Conservation (phyloP, 192 early-diverging fungal species). For the Gonapodya sp. region DNA sequence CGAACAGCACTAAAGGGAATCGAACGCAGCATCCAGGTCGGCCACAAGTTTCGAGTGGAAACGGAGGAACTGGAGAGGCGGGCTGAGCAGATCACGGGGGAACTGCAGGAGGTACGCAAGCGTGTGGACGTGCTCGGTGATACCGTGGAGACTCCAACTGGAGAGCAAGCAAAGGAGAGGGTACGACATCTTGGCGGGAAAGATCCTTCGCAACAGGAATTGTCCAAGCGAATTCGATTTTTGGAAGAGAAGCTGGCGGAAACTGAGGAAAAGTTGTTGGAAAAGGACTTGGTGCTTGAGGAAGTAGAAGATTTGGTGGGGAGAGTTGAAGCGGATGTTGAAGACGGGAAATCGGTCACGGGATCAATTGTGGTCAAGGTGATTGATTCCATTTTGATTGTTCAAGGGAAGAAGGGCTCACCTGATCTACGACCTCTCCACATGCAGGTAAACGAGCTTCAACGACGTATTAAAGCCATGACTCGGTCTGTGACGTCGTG, state of each 20-base stretch:
- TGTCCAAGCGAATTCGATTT: constrained; percentile 35
- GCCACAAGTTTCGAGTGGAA: not conserved
- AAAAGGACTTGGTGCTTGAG: constrained; percentile 48
- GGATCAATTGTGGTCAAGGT: constrained; percentile 14
- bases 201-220: constrained; percentile 36
- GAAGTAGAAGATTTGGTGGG: constrained; percentile 39
- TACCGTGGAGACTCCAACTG: constrained; percentile 39
- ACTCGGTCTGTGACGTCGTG: constrained; percentile 45
- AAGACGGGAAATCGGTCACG: constrained; percentile 34
- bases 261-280: constrained; percentile 44
- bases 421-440: constrained; percentile 13
- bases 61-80: not conserved
- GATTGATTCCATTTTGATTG: not conserved
- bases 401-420: not conserved
- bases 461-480: constrained; percentile 37
- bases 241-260: constrained; percentile 44
- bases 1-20: not conserved
- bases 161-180: constrained; percentile 15
- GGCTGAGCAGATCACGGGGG: constrained; percentile 10
- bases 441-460: constrained; percentile 37
- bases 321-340: constrained; percentile 37
- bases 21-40: not conserved
- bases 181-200: constrained; percentile 36
- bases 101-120: constrained; percentile 19
- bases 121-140: constrained; percentile 24